Base-by-base conservation (phyloP, 2,329 filamentous ascomycete species). In the Colletotrichum karsti region DNA sequence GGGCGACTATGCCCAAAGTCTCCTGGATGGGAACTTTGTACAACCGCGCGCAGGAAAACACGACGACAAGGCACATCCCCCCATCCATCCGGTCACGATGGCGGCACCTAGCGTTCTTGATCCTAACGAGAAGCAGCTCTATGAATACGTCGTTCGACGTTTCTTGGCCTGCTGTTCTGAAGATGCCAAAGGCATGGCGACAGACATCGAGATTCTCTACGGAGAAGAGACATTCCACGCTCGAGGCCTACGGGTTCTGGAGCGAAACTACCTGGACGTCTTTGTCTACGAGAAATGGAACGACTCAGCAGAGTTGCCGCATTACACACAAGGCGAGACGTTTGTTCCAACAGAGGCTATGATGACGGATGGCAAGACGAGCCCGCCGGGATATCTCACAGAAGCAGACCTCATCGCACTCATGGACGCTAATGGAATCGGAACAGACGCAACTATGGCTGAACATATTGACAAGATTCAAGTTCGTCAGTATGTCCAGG, bases 401-500 rank as follows among this genome's bases (percentile, higher is more conserved):
- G 96, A 99, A 77, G 95, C 96, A 0, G 96, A 99, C 77, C 85
- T 99, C 26, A 97, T 99, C 76, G 92, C 92, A 3, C 87, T 99
- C 10, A 99, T 99, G 96, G 96, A 99, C 81, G 95, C 94, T 48
- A 99, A 99, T 77, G 96, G 96, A 2, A 99, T 99, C 71, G 96
- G 96, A 12, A 99, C 96, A 9, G 96, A 99, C 81, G 96, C 96
- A 7, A 99, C 96, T 1, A 99, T 99, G 96, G 96, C 96, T 0
- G 96, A 99, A 74, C 96, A 99, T 77, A 99, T 99, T 74, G 90
- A 93, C 67, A 99, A 95, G 80, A 97, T 99, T 74, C 94, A 98
- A 79, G 90, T 95, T 66, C 87, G 96, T 67, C 87, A 95, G 73
- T 99, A 99, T 75, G 95, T 94, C 55, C 88, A 90, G 63, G 91